These are phyloP conservation scores for Lunasporangiospora selenospora DNA, from an alignment of 192 early-diverging fungal genomes.

Conservation along the genomic window DNA sequence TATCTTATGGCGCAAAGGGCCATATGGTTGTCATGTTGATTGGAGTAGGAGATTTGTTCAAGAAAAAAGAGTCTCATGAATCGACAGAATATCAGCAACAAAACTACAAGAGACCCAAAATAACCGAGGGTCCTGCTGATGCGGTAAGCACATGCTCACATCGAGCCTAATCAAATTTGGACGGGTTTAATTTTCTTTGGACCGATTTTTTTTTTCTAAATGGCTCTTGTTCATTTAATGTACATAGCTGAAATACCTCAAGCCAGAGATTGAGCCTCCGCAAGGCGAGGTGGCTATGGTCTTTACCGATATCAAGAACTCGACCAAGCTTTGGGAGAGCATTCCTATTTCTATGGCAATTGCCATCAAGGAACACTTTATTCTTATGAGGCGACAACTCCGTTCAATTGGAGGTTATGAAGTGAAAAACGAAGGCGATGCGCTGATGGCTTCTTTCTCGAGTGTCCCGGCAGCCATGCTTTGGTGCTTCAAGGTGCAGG, in stretches of 20 bases:
- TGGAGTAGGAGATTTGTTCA: constrained; percentile 82
- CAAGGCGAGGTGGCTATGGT: constrained; percentile 84
- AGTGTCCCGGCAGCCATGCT: constrained; percentile 79
- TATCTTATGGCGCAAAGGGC: constrained; percentile 78
- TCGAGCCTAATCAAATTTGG: too few species aligned
- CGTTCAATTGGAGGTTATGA: constrained; percentile 89
- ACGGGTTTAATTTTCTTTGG: too few species aligned
- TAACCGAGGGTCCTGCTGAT: constrained; percentile 59
- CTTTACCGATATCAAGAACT: constrained; percentile 96
- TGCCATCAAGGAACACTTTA: constrained; percentile 87
- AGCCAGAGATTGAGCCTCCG: constrained; percentile 84
- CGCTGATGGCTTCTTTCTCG: constrained; percentile 93
- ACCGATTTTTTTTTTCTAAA: too few species aligned
- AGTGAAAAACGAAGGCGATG: constrained; percentile 96
- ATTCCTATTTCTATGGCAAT: constrained; percentile 82
- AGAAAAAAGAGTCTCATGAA: constrained; percentile 37
- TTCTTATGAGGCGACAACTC: constrained; percentile 81
- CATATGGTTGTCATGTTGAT: constrained; percentile 91
- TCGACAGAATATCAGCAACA: constrained; percentile 25
- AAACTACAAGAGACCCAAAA: constrained; percentile 50
- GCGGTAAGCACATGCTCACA: constrained; percentile 57
- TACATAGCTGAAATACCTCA: constrained; percentile 44
- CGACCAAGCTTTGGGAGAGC: constrained; percentile 92
- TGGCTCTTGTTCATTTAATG: not conserved
- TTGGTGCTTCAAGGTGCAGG: constrained; percentile 90